Percentiles rank a stretch among this genome's conserved stretches.
Conservation (phyloP, 192 early-diverging fungal genomes). For the Chytriomyces sp. region DNA sequence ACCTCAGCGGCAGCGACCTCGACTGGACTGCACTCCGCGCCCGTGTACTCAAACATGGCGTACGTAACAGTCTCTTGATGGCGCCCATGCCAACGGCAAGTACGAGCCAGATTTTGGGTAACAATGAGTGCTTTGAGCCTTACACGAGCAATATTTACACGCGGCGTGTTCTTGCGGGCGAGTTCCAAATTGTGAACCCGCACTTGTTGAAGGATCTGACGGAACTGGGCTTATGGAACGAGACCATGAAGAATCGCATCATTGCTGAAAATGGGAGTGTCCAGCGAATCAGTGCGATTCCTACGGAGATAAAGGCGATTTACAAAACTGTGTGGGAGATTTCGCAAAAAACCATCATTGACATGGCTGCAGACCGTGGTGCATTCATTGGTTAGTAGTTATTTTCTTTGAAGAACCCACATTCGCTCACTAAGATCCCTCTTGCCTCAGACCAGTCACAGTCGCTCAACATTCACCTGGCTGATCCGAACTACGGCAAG, state of each 20-base stretch:
- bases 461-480: slow-evolving; percentile 93
- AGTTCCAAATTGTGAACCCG: slow-evolving; percentile 98
- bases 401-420: slow-evolving; percentile 1
- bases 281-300: slow-evolving; percentile 76
- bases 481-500: slow-evolving; percentile 91
- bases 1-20: slow-evolving; percentile 63
- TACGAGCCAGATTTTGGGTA: slow-evolving; percentile 95
- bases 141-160: slow-evolving; percentile 92
- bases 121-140: slow-evolving; percentile 94
- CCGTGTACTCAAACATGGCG: slow-evolving; percentile 77
- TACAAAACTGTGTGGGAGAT: slow-evolving; percentile 99
- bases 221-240: slow-evolving; percentile 90
- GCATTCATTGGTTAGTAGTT: slow-evolving; percentile 75
- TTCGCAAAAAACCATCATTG: slow-evolving; percentile 84
- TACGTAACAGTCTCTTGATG: slow-evolving; percentile 93
- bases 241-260: slow-evolving; percentile 90
- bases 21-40: slow-evolving; percentile 86
- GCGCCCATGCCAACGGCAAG: slow-evolving; percentile 99
- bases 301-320: slow-evolving; percentile 84
- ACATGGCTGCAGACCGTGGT: slow-evolving; percentile 96
- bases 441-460: slow-evolving; percentile 82
- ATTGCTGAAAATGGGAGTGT: slow-evolving; percentile 90
- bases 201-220: slow-evolving; percentile 95
- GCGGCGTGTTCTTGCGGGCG: slow-evolving; percentile 91
- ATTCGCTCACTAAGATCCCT: not conserved